These are phyloP conservation scores for Leishmania amazonensis DNA, from an alignment of 208 protist genomes.

Conservation along the genomic window DNA sequence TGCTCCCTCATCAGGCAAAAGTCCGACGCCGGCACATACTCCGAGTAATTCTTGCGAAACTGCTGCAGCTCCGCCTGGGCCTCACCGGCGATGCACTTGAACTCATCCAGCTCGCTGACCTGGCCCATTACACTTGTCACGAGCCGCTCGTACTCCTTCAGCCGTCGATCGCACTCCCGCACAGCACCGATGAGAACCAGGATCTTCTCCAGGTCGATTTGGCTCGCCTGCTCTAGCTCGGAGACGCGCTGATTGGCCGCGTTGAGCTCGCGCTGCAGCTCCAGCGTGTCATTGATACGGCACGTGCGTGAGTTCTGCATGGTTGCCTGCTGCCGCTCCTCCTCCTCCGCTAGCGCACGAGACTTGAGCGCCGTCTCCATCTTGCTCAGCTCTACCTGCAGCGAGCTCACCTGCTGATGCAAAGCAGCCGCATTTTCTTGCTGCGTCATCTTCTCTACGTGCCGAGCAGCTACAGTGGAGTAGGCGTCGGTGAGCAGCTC, in stretches of 20 bases:
- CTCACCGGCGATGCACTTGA: slow-evolving; percentile 77
- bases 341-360: slow-evolving; percentile 27
- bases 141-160: slow-evolving; percentile 66
- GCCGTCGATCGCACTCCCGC: slow-evolving; percentile 70
- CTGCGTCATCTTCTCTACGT: slow-evolving; percentile 28
- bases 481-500: slow-evolving; percentile 61
- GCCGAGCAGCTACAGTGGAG: slow-evolving; percentile 13
- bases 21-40: slow-evolving; percentile 66
- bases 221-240: slow-evolving; percentile 54
- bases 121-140: slow-evolving; percentile 45
- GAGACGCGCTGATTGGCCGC: slow-evolving; percentile 38
- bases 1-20: slow-evolving; percentile 78
- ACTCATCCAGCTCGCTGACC: slow-evolving; percentile 75
- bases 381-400: slow-evolving; percentile 40
- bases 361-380: slow-evolving; percentile 38
- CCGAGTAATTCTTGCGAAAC: slow-evolving; percentile 67
- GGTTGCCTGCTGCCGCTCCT: slow-evolving; percentile 5
- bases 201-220: slow-evolving; percentile 75
- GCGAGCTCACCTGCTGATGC: slow-evolving; percentile 33
- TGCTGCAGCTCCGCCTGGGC: slow-evolving; percentile 73
- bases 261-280: slow-evolving; percentile 42
- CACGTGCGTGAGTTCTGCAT: slow-evolving; percentile 6
- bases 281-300: slow-evolving; percentile 21
- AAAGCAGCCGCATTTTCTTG: slow-evolving; percentile 33
- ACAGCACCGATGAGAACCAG: slow-evolving; percentile 77